phyloP scores from a whole-genome alignment of 2,329 filamentous ascomycete genomes.

The Atkinsonella texensis region DNA sequence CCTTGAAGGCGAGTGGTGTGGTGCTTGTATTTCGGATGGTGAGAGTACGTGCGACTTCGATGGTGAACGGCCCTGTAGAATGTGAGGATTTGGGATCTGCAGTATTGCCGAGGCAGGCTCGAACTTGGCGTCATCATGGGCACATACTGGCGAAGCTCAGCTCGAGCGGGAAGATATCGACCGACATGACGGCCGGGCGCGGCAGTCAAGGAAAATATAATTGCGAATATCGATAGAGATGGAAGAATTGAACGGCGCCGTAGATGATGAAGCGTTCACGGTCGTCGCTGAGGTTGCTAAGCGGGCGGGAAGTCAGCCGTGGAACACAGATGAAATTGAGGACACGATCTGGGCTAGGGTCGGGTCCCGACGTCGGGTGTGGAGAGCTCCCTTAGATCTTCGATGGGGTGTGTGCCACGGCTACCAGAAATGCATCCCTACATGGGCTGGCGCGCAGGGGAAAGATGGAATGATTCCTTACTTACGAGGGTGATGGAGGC shows the following conservation, averaged over 20 bases:
- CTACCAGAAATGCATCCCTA: not conserved
- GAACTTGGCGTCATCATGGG: not conserved
- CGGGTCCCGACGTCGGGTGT: not conserved
- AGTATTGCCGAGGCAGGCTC: not conserved
- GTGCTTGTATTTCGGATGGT: constrained; percentile 53
- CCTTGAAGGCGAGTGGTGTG: constrained; percentile 58
- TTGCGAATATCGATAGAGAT: not conserved
- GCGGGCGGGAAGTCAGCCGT: not conserved
- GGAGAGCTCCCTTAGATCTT: not conserved
- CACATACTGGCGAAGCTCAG: constrained; percentile 83
- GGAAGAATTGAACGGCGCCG: not conserved
- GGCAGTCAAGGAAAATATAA: constrained; percentile 1
- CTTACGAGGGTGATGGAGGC: no score
- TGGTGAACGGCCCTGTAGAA: constrained; percentile 49
- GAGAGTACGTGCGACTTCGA: constrained; percentile 52
- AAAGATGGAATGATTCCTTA: not conserved
- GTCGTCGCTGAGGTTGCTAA: not conserved
- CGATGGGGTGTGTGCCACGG: not conserved
- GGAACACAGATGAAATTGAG: constrained; percentile 1
- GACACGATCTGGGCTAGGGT: constrained; percentile 2
- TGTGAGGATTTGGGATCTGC: constrained; percentile 7
- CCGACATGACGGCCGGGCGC: constrained; percentile 57
- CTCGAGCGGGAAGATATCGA: constrained; percentile 85
- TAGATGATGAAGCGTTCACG: not conserved
- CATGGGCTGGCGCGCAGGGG: not conserved